Conservation (phyloP, 2,329 filamentous ascomycete species). For the Phoma sp. region DNA sequence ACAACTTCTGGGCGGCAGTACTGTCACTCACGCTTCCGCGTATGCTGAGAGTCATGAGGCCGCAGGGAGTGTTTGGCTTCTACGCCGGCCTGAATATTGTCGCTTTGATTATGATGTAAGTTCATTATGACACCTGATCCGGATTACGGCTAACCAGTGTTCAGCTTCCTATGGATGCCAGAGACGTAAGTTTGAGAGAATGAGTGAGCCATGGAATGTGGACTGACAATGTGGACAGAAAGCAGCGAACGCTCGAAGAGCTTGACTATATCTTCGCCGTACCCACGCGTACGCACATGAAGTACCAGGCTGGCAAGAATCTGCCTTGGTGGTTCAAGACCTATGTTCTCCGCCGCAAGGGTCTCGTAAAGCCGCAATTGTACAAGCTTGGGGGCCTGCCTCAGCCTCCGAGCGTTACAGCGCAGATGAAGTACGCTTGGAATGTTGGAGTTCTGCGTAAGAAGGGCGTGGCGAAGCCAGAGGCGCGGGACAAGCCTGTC, state of each 20-base stretch:
- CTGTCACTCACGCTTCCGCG: slow-evolving; percentile 70
- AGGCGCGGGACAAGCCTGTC: slow-evolving; percentile 20
- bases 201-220: not conserved
- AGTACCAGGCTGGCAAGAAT: slow-evolving; percentile 37
- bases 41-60: slow-evolving; percentile 60
- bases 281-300: slow-evolving; percentile 52
- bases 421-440: slow-evolving; percentile 30
- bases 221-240: slow-evolving; percentile 22
- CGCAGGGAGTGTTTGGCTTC: slow-evolving; percentile 66
- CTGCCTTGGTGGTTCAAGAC: slow-evolving; percentile 58
- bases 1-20: slow-evolving; percentile 66
- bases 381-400: slow-evolving; percentile 47
- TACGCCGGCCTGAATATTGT: slow-evolving; percentile 67
- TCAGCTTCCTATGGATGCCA: slow-evolving; percentile 61
- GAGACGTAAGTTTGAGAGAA: slow-evolving; percentile 43
- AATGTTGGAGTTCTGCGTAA: slow-evolving; percentile 29
- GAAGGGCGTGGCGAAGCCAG: slow-evolving; percentile 26
- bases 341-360: slow-evolving; percentile 51
- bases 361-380: slow-evolving; percentile 45
- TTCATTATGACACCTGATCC: not conserved
- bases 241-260: slow-evolving; percentile 58
- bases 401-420: slow-evolving; percentile 23
- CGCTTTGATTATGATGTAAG: slow-evolving; percentile 66
- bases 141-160: slow-evolving; percentile 7
- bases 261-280: slow-evolving; percentile 61